Evolutionary conservation across 345 rosid genomes (phyloP), one percentile per base, ranked within the genome.

Genomic region (Anastatica hierochuntica): DNA sequence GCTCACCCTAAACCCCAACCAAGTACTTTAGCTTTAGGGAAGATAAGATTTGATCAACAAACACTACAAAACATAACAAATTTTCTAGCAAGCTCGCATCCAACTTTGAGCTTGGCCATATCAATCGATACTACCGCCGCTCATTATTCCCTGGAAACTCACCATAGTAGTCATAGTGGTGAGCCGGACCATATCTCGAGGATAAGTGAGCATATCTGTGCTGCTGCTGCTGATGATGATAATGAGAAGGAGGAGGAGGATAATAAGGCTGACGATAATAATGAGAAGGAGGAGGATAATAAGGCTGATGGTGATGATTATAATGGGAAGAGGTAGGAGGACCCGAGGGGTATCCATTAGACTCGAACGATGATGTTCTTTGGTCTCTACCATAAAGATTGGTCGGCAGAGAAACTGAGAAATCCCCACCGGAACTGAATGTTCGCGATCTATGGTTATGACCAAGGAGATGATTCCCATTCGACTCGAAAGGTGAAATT

Each of bases 161-260:
- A 0, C 15, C 33, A 14, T 21, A n/a, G n/a, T 63, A n/a, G 10
- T 48, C n/a, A 23, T 57, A n/a, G 11, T 46, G 19, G 4, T 13
- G 7, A n/a, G 21, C 6, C 31, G 6, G 18, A 20, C 58, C 70
- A 65, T 65, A 36, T 58, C 59, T 65, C 14, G 64, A 26, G 8
- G 69, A n/a, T n/a, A n/a, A n/a, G n/a, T n/a, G n/a, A n/a, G n/a
- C n/a, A n/a, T n/a, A n/a, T n/a, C n/a, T n/a, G 53, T 42, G 51
- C 27, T 49, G 58, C 16, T 42, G 31, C 46, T 40, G 49, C 7
- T 37, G 66, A 7, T 44, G 34, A 14, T 37, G 43, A 26, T 46
- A 31, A 21, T 14, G 19, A 12, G 46, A 19, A 53, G 42, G 23
- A 16, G 21, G 41, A 43, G 60, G 34, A 31, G 41, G 40, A 46